Evolutionary conservation across 2,329 filamentous ascomycete genomes (phyloP).

Genomic region (Aspergillus sp.): DNA sequence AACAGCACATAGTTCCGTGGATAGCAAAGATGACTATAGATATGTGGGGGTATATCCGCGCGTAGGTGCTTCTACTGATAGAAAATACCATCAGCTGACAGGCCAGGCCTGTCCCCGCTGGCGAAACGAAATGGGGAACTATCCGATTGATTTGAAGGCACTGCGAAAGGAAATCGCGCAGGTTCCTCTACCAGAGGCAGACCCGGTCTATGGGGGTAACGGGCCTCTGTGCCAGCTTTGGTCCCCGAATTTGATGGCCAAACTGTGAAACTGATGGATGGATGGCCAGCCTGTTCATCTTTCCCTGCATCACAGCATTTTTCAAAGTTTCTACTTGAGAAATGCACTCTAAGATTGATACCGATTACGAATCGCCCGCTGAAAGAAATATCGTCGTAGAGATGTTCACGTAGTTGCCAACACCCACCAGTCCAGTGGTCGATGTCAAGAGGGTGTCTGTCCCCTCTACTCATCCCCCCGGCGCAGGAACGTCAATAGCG

Average conservation of each 20-base stretch:
- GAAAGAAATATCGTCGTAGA: too few species aligned
- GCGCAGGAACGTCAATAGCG: too few species aligned
- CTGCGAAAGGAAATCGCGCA: background rate
- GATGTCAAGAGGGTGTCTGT: too few species aligned
- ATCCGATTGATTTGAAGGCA: background rate
- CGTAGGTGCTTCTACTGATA: background rate
- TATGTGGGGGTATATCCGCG: slow-evolving; percentile 7
- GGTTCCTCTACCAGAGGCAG: background rate
- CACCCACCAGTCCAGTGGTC: too few species aligned
- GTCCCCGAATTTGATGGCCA: background rate
- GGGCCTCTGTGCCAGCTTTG: background rate
- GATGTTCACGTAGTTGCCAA: too few species aligned
- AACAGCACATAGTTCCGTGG: slow-evolving; percentile 4
- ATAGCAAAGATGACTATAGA: background rate
- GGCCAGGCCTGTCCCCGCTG: background rate
- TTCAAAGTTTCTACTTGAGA: too few species aligned
- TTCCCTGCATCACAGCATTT: too few species aligned
- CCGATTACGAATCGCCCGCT: too few species aligned
- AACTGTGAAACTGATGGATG: too few species aligned
- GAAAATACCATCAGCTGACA: background rate
- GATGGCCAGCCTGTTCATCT: too few species aligned
- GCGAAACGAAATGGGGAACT: background rate
- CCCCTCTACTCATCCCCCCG: too few species aligned
- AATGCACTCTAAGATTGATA: too few species aligned
- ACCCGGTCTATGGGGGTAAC: background rate